Base-by-base conservation (phyloP, 2,329 filamentous ascomycete genomes). In the Helotiales sp. region DNA sequence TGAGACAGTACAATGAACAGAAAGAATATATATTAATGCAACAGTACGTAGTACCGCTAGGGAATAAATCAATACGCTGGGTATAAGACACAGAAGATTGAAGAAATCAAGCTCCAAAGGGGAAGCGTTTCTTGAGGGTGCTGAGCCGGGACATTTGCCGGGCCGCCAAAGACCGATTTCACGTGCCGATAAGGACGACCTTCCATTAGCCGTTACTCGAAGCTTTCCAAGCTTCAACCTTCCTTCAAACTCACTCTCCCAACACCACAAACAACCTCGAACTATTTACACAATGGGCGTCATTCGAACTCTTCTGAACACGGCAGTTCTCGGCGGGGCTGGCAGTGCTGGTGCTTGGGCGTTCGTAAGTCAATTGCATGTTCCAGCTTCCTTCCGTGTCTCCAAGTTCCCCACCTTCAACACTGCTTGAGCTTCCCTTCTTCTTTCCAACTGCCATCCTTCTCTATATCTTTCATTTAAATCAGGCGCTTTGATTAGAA, bases 341-440 rank as follows among this genome's bases (percentile, higher is more conserved):
- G 71, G 72, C 7, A 61, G 63, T 20, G 69, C 63, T 1, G 71
- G 69, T 3, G 73, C 66, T 5, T 75, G 72, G 28, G 69, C 72
- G 4, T 67, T 74, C 50, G 62, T 37, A 26, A 55, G 52, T 55
- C 62, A 57, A 58, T 47, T 32, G 28, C 52, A 28, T 54, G 4
- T n/a, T 13, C 20, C 15, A 13, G 24, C 40, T 20, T 6, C 5
- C 13, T 5, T 26, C 2, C 28, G 1, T 10, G 11, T 13, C 7
- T 30, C 49, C 3, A 26, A 55, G 13, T 22, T 24, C 24, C 34
- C 57, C 57, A 45, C 24, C 26, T 20, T 45, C 57, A 20, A 45
- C 13, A 40, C 11, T 40, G 30, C 52, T 52, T 3, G 17, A 55
- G 52, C 28, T 55, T 37, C 34, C 13, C 34, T 17, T 37, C 22